Percentiles rank a stretch among this genome's conserved stretches.
phyloP scores from a whole-genome alignment of 2,329 filamentous ascomycete genomes.

The Podosphaera xanthii region DNA sequence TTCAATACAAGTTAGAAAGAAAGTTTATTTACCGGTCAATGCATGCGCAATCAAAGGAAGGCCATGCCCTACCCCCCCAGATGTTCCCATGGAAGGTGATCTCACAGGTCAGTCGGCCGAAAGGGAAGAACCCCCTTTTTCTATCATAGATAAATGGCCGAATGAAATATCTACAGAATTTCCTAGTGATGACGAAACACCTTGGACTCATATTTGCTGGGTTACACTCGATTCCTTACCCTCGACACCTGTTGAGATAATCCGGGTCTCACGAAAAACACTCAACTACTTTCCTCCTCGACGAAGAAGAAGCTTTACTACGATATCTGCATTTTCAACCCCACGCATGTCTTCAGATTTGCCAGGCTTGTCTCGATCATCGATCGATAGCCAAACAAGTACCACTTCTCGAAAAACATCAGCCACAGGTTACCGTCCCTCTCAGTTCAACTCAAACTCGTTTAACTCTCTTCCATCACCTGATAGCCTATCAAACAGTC shows the following conservation, averaged over 20 bases:
- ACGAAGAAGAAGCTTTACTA: conserved; percentile 44
- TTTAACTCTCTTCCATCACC: conserved; percentile 15
- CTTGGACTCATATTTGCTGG: conserved; percentile 80
- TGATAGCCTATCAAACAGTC: conserved; percentile 6
- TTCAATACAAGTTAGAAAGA: conserved; percentile 63
- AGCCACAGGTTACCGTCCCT: conserved; percentile 9
- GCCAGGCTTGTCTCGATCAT: conserved; percentile 6
- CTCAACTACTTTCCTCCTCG: conserved; percentile 84
- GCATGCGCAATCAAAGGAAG: conserved; percentile 67
- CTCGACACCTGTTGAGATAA: conserved; percentile 56
- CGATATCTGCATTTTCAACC: conserved; percentile 41
- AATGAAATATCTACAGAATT: conserved; percentile 10
- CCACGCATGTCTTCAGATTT: conserved; percentile 21
- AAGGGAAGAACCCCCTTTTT: conserved; percentile 13
- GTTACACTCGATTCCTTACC: conserved; percentile 51
- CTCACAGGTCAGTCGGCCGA: conserved; percentile 28
- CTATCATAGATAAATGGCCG: conserved; percentile 11
- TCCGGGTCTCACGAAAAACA: conserved; percentile 53
- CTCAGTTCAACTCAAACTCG: conserved; percentile 6
- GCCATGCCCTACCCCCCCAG: conserved; percentile 31
- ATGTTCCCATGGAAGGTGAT: conserved; percentile 21
- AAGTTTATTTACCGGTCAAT: conserved; percentile 68
- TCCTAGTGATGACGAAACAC: conserved; percentile 30
- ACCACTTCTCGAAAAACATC: conserved; percentile 9
- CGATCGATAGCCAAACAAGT: conserved; percentile 7